Evolutionary conservation across 805 yeast genomes (phyloP), one percentile per base, ranked within the genome.

Genomic region (Sugiyamaella qingdaonensis): DNA sequence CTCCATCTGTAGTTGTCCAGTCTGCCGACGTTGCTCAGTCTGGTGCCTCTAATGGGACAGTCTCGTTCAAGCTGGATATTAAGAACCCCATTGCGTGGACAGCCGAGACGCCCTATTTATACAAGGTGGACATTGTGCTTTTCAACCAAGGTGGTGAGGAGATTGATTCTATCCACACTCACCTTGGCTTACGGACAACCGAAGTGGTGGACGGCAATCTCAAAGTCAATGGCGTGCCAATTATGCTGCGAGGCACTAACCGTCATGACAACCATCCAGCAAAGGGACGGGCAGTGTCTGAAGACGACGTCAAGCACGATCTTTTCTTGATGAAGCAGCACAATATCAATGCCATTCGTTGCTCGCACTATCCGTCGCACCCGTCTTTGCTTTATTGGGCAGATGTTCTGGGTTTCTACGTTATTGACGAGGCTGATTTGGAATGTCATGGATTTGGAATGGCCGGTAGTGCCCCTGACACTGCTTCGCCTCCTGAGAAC

Each of bases 281-380:
- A 16, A 55, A 52, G 42, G 75, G 75, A 13, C 61, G 74, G 16
- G 73, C 75, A 0, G 68, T 71, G 13, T 67, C 72, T 9, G 58
- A 61, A 11, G 70, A 69, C n/a, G 70, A 60, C 51, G 61, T 70
- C 34, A 56, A 62, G 53, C 55, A 61, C 16, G 74, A 71, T 54
- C 58, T 71, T 42, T 19, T 53, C 27, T 53, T 68, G 14, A 71
- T 71, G 75, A 71, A 71, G 56, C 49, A 55, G 34, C 61, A 65
- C 57, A 71, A 71, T 48, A 61, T 70, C 46, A 71, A 71, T 57
- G 71, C 73, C 1, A 62, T 71, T 19, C 58, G 74, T 37, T 65
- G 72, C 32, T 67, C 73, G 2, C 75, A 71, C 58, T 70, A 71
- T 42, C 74, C 75, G 8, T 63, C 67, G 33, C 69, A 68, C 54